Evolutionary conservation across 148 eudicot species (phyloP), one percentile per base, ranked within the genome.

Genomic region (Suaeda aralocaspica): DNA sequence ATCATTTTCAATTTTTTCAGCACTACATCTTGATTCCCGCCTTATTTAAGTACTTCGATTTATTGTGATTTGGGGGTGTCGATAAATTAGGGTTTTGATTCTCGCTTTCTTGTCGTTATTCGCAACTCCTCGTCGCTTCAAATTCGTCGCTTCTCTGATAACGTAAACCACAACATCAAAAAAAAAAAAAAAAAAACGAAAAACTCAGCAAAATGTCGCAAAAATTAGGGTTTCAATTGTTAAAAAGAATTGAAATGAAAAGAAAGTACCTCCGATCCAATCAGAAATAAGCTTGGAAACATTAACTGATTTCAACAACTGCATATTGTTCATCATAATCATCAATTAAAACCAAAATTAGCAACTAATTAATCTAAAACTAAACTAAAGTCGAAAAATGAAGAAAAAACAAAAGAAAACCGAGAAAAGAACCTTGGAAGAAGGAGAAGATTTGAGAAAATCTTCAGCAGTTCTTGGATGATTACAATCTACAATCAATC

Each of bases 401-500:
- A n/a, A n/a, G n/a, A n/a, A n/a, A n/a, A n/a, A n/a, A n/a, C n/a
- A 28, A 28, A 12, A 36, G 19, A 45, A 53, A 22, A 59, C 5
- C n/a, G n/a, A n/a, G n/a, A n/a, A n/a, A n/a, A 4, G 28, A 69
- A 86, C 96, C 91, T 91, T 91, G 46, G 88, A 82, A 74, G 72
- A 28, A 6, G 87, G 85, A 2, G 82, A 67, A 19, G 80, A 66
- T 65, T 73, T 86, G 42, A 84, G 82, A 77, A 88, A 85, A 74
- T 93, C 96, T 60, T 90, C 89, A 67, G 84, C 87, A 30, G 87
- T 87, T 80, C 81, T 90, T 0, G 96, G 98, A 78, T 93, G 98
- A 76, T 87, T 85, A 71, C 98, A 93, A 82, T 85, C 98, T 93
- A 70, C 33, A 2, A 16, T 29, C 33, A 4, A 16, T 28, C 5